Base-by-base conservation (phyloP, 23 red algal species). In the Gracilaria caudata region DNA sequence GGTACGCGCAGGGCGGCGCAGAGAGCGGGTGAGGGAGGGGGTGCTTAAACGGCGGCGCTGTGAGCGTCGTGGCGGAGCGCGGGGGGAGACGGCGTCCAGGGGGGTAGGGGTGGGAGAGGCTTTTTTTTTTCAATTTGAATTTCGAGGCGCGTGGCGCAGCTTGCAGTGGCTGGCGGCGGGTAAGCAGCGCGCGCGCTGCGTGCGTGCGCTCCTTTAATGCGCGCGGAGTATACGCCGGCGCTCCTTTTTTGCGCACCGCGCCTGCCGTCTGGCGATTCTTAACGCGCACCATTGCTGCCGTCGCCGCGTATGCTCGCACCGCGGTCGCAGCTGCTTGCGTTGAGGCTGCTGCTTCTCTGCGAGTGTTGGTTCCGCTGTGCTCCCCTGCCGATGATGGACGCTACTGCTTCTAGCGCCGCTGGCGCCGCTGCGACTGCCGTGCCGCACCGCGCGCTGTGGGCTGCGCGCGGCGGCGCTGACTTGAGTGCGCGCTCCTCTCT, bases 311-410 rank as follows among this genome's bases (percentile, higher is more conserved):
- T 29, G 57, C 57, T 61, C 7, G 7, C 19, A 16, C 57, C 26
- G 60, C 60, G 26, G 60, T 23, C 29, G 60, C 60, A 3, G 60
- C 60, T 61, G 63, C 65, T 71, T 38, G 11, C 43, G 70, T 21
- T 75, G 70, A 6, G 14, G 70, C 70, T 7, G 70, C 38, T 6
- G 37, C 70, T 47, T 56, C 53, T 56, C 16, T 56, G 53, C 21
- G 6, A 21, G 8, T 20, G 53, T 20, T 17, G 12, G 53, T 20
- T 17, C 21, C 16, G 2, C 16, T 56, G 8, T 56, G 2, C 53
- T n/a, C 21, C 57, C 28, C 57, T 60, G 23, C 25, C 57, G 23
- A 29, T 60, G 23, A 60, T 60, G 57, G 57, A 60, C 57, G 61
- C 61, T 33, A 30, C 30, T 17, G 30, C 61, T 0, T 9, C 61